Conservation (phyloP, 352 stramenopile genomes). For the Thalassiosira ordinaria region DNA sequence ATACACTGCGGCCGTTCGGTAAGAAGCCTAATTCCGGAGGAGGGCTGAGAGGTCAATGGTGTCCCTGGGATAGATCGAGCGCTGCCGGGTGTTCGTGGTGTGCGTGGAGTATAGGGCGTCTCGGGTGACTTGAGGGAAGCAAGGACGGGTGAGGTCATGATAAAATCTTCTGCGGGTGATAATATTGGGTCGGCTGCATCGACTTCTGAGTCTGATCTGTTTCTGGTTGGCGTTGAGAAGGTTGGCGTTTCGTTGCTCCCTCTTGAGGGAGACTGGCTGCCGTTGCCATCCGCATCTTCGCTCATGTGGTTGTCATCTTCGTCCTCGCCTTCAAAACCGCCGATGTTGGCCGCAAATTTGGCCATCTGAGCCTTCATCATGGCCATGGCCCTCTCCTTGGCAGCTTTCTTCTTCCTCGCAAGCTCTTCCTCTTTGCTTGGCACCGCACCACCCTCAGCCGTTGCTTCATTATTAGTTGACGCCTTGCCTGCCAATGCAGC, state of each 20-base stretch:
- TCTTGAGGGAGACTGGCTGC: slow-evolving; percentile 27
- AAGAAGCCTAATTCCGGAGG: slow-evolving; percentile 51
- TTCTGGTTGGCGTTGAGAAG: slow-evolving; percentile 39
- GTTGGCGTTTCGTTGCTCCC: slow-evolving; percentile 24
- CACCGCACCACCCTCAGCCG: neutral
- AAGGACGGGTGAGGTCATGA: slow-evolving; percentile 41
- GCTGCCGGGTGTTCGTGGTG: slow-evolving; percentile 9
- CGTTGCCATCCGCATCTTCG: slow-evolving; percentile 24
- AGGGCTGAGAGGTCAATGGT: slow-evolving; percentile 7
- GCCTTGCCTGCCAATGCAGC: slow-evolving; percentile 43
- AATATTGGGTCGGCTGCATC: slow-evolving; percentile 20
- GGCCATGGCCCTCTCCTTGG: slow-evolving; percentile 77
- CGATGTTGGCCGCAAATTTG: slow-evolving; percentile 79
- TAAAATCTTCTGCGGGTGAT: slow-evolving; percentile 31
- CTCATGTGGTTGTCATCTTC: slow-evolving; percentile 35
- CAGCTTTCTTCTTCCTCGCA: slow-evolving; percentile 61
- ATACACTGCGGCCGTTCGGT: slow-evolving; percentile 76
- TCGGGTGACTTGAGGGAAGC: slow-evolving; percentile 10
- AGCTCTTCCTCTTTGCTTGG: slow-evolving; percentile 53
- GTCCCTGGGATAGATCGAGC: slow-evolving; percentile 18
- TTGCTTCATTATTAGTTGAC: slow-evolving; percentile 9
- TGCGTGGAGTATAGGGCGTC: slow-evolving; percentile 43
- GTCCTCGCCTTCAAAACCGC: slow-evolving; percentile 46
- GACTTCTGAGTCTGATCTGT: slow-evolving; percentile 10
- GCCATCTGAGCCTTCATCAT: slow-evolving; percentile 80